phyloP scores from a whole-genome alignment of 805 yeast species.

The Metschnikowia gruessii region DNA sequence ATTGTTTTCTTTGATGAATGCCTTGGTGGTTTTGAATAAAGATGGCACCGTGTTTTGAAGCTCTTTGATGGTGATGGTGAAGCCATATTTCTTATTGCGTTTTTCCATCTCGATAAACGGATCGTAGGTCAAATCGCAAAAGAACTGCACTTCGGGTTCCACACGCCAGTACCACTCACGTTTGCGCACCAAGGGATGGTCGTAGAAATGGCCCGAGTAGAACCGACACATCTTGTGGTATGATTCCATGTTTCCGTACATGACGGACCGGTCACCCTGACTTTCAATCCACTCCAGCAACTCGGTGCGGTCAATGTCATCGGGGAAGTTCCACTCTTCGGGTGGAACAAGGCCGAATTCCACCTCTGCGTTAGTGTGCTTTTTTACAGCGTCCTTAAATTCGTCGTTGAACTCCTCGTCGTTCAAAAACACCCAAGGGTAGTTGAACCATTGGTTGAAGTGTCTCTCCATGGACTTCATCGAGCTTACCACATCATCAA shows the following conservation, averaged over 20 bases:
- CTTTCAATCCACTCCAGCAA: conserved; percentile 57
- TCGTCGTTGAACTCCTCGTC: conserved; percentile 69
- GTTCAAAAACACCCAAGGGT: conserved; percentile 89
- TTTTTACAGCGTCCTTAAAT: conserved; percentile 52
- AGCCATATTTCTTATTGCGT: conserved; percentile 74
- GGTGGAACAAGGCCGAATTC: conserved; percentile 67
- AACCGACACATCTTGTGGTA: conserved; percentile 86
- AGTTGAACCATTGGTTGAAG: conserved; percentile 90
- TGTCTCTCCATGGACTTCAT: conserved; percentile 77
- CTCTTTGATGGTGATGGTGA: conserved; percentile 76
- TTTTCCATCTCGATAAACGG: conserved; percentile 81
- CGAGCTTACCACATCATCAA: conserved; percentile 71
- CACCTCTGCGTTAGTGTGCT: conserved; percentile 57
- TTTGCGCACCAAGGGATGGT: conserved; percentile 67
- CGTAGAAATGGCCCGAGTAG: conserved; percentile 73
- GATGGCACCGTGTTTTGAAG: conserved; percentile 79
- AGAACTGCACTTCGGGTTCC: conserved; percentile 89
- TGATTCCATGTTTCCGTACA: conserved; percentile 78
- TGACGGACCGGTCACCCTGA: conserved; percentile 80
- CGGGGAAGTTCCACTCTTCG: conserved; percentile 65
- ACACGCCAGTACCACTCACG: conserved; percentile 96
- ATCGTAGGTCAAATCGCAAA: conserved; percentile 88
- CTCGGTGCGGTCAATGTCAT: conserved; percentile 37
- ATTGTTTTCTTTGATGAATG: conserved; percentile 50
- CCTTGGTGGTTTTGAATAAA: conserved; percentile 67